Evolutionary conservation across 2,329 filamentous ascomycete species (phyloP).

Genomic region (Fusarium scirpi): DNA sequence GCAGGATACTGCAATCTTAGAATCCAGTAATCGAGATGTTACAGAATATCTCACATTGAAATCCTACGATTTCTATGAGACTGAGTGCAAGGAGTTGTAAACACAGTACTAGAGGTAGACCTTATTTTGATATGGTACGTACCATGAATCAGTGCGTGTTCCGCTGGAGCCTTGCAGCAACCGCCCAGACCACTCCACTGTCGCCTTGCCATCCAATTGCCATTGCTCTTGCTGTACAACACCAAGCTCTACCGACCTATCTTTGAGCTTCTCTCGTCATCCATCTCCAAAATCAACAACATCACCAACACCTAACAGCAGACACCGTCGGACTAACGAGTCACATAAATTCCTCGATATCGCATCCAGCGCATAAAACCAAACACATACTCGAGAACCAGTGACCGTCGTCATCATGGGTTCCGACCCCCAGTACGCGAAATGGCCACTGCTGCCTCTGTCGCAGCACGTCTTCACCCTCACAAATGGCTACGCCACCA

Average conservation of each 20-base stretch:
- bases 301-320: conserved; percentile 9
- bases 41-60: background rate
- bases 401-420: conserved; percentile 67
- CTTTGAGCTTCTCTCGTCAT: conserved; percentile 45
- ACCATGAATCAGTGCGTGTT: conserved; percentile 44
- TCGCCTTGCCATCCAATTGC: conserved; percentile 41
- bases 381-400: conserved; percentile 46
- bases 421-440: conserved; percentile 86
- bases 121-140: conserved; percentile 7
- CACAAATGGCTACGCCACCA: conserved; percentile 80
- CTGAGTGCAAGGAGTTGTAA: background rate
- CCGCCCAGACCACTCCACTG: conserved; percentile 30
- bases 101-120: background rate
- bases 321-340: conserved; percentile 1
- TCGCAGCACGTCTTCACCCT: conserved; percentile 89
- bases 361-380: conserved; percentile 6
- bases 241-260: conserved; percentile 37
- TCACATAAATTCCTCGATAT: background rate
- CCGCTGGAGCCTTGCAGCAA: conserved; percentile 50
- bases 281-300: conserved; percentile 37
- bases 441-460: conserved; percentile 84
- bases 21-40: background rate
- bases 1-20: background rate
- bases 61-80: background rate
- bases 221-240: conserved; percentile 34